These are phyloP conservation scores for Cylindrodendrum hubeiense DNA, from an alignment of 2,329 filamentous ascomycete genomes.

Conservation along the genomic window DNA sequence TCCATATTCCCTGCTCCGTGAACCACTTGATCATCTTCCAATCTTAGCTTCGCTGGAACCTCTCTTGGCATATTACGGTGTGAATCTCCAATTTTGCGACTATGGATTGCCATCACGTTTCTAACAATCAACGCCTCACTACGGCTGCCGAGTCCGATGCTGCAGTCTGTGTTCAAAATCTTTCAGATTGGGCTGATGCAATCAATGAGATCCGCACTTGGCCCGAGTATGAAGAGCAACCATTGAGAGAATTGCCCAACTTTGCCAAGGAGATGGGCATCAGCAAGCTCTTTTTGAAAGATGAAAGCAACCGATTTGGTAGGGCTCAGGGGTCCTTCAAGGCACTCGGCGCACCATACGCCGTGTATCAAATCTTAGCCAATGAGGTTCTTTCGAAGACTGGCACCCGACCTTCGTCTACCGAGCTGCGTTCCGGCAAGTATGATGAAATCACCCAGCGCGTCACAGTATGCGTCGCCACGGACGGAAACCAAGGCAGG, in stretches of 20 bases:
- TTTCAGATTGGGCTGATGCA: constrained; percentile 24
- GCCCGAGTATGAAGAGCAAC: constrained; percentile 32
- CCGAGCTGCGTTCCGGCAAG: constrained; percentile 22
- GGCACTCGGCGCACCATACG: constrained; percentile 32
- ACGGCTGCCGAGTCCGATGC: constrained; percentile 1
- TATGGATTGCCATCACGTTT: too few relatives aligned
- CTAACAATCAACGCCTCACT: neutral
- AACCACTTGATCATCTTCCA: too few relatives aligned
- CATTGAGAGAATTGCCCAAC: constrained; percentile 20
- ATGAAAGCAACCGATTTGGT: constrained; percentile 31
- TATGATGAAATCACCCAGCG: constrained; percentile 20
- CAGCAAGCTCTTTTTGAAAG: constrained; percentile 22
- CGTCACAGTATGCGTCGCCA: constrained; percentile 32
- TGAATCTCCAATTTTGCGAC: too few relatives aligned
- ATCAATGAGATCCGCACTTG: constrained; percentile 26
- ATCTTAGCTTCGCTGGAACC: too few relatives aligned
- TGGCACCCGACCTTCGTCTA: constrained; percentile 15
- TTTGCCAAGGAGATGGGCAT: constrained; percentile 21
- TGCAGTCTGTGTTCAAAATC: constrained; percentile 19
- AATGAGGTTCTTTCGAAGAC: constrained; percentile 11
- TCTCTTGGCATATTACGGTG: too few relatives aligned
- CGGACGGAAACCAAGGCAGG: constrained; percentile 32
- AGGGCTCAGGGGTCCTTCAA: constrained; percentile 28
- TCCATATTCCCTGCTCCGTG: too few relatives aligned
- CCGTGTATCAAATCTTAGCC: constrained; percentile 27